Conservation (phyloP, 352 stramenopile genomes). For the Phytophthora meadii region DNA sequence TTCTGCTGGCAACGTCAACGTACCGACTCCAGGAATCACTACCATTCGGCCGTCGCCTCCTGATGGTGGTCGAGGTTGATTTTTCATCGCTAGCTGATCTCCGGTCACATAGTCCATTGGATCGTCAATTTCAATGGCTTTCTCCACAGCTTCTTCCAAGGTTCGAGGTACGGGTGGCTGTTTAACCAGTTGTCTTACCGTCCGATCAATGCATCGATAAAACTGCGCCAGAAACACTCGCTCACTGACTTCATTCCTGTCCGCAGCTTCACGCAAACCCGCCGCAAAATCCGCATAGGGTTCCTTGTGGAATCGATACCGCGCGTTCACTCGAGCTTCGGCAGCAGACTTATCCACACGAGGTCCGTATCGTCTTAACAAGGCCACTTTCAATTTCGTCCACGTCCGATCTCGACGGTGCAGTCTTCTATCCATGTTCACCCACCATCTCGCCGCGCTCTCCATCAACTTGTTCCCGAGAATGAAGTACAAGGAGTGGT, state of each 20-base stretch:
- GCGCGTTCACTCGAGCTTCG: neutral
- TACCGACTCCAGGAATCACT: too few relatives aligned
- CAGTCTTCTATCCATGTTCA: slow-evolving; percentile 2
- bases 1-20: too few relatives aligned
- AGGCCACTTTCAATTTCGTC: slow-evolving; percentile 9
- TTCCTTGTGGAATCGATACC: neutral
- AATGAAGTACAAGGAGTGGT: slow-evolving; percentile 4
- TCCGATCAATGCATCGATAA: slow-evolving; percentile 1
- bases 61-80: too few relatives aligned
- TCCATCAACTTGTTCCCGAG: slow-evolving; percentile 3
- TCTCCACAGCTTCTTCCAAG: slow-evolving; percentile 3
- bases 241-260: slow-evolving; percentile 1
- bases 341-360: neutral
- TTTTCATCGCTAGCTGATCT: too few relatives aligned
- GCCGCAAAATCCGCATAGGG: neutral
- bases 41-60: too few relatives aligned
- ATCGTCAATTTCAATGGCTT: neutral
- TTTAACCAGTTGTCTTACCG: neutral
- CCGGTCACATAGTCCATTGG: neutral
- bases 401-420: neutral
- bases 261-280: neutral
- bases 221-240: slow-evolving; percentile 2
- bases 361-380: neutral
- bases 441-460: neutral
- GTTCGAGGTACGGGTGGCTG: neutral